phyloP scores from a whole-genome alignment of 306 rosid genomes.

The Cicer judaicum region DNA sequence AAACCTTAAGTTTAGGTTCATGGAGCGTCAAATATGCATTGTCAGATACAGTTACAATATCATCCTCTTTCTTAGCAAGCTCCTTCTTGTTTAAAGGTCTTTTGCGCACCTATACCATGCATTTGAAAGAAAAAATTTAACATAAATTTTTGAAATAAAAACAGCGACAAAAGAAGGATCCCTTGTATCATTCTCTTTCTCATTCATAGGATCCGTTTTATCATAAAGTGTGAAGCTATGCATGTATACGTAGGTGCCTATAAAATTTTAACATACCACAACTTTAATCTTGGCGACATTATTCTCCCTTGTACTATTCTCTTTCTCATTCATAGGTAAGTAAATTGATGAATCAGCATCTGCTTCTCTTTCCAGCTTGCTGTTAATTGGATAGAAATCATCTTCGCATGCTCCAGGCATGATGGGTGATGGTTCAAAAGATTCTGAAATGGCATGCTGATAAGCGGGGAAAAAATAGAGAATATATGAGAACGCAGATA shows the following conservation, averaged over 20 bases:
- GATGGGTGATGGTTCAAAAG: conserved; percentile 93
- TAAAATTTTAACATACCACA: conserved; percentile 79
- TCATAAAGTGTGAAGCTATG: conserved; percentile 3
- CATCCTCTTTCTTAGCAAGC: conserved; percentile 94
- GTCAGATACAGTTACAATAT: conserved; percentile 80
- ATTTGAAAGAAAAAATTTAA: conserved; percentile 8
- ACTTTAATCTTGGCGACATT: conserved; percentile 96
- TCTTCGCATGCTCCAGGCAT: conserved; percentile 80
- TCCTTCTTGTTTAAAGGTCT: conserved; percentile 98
- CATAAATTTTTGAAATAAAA: too few species aligned
- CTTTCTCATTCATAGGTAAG: conserved; percentile 67
- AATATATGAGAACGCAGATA: conserved; percentile 24
- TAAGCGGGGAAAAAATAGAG: conserved; percentile 30
- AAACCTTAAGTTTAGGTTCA: conserved; percentile 92
- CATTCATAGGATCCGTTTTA: too few species aligned
- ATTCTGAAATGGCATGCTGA: conserved; percentile 89
- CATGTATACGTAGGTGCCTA: background rate
- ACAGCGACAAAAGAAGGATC: too few species aligned
- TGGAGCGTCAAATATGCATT: conserved; percentile 77
- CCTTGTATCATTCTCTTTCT: too few species aligned
- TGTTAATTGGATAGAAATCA: conserved; percentile 55
- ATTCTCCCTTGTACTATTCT: conserved; percentile 71
- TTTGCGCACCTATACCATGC: conserved; percentile 81
- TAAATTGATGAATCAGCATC: conserved; percentile 65
- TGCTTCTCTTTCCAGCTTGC: conserved; percentile 68